A percentile compares a stretch with the other conserved stretches of the same genome.
Evolutionary conservation across 1,139 yeast species (phyloP).

Genomic region (Scheffersomyces segobiensis): DNA sequence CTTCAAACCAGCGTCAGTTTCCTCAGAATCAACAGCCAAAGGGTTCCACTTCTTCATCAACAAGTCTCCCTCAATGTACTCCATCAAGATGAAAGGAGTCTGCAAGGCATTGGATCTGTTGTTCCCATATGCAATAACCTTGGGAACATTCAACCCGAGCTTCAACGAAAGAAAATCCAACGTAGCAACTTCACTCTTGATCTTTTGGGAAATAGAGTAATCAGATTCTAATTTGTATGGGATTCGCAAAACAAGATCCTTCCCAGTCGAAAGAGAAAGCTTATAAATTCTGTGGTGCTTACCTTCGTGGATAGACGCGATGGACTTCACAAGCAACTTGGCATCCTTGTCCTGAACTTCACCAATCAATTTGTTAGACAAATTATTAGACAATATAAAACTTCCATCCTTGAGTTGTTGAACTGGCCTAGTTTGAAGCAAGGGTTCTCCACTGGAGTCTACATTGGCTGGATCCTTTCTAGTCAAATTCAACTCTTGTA

Average conservation of each 20-base stretch:
- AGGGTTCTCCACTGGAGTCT: conserved; percentile 24
- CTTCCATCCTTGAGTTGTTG: conserved; percentile 41
- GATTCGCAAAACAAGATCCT: conserved; percentile 70
- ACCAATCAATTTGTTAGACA: conserved; percentile 42
- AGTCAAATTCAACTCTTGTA: conserved; percentile 40
- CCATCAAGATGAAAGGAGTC: conserved; percentile 79
- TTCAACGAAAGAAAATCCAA: conserved; percentile 71
- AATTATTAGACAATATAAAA: conserved; percentile 46
- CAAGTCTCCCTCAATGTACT: conserved; percentile 72
- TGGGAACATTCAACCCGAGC: conserved; percentile 62
- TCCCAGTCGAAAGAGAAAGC: conserved; percentile 61
- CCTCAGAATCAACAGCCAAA: conserved; percentile 43
- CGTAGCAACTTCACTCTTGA: conserved; percentile 92
- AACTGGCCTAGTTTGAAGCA: conserved; percentile 30
- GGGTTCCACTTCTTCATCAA: conserved; percentile 94
- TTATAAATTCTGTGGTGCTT: conserved; percentile 87
- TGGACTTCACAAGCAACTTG: conserved; percentile 58
- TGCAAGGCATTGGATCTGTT: conserved; percentile 61
- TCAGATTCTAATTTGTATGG: conserved; percentile 77
- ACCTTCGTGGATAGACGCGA: conserved; percentile 89
- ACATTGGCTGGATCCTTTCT: conserved; percentile 22
- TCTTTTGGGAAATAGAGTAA: conserved; percentile 61
- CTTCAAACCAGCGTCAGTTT: conserved; percentile 46
- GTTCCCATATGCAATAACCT: conserved; percentile 71
- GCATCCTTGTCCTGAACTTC: conserved; percentile 25